Evolutionary conservation across 2,329 filamentous ascomycete genomes (phyloP), one percentile per base, ranked within the genome.

Genomic region (Colletotrichum sp.): DNA sequence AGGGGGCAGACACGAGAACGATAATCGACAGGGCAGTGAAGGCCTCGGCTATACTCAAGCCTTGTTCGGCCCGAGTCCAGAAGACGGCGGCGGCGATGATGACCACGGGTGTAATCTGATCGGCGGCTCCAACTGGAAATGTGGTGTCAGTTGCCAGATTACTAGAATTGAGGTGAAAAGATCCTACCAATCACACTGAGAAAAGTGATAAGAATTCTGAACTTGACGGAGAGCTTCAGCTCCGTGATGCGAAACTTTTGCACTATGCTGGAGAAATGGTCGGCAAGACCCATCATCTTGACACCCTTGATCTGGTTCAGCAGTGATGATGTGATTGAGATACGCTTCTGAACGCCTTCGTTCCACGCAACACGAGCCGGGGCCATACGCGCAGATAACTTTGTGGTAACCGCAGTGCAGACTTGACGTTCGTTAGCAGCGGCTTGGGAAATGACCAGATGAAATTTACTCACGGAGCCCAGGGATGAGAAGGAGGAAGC

Each of bases 241-340:
- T 88, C 87, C 2, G 80, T 69, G 1, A 83, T 78, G 15, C 87
- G 81, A 1, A 87, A 76, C 15, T 79, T 70, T 49, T 87, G 85
- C 2, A 88, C 74, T 19, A 82, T 79, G 2, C 76, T 57, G 6
- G 79, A 78, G 27, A 87, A 78, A 34, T 80, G 82, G 32, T 83
- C 80, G 2, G 82, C 83, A 6, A 88, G 80, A 0, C 87, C 87
- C 78, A 84, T 85, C 83, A 88, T 87, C 64, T 88, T 88, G 71
- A 88, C 80, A 3, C 84, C 83, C 71, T 87, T 88, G 77, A 88
- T 87, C 13, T 83, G 82, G 5, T 79, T 80, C 2, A 88, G 81
- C 80, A 86, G 85, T n/a, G 80, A 81, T 8, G 85, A 83, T 0
- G 86, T 87, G 32, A 84, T 80, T 2, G 83, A 82, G 34, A 88